Evolutionary conservation across 2,329 filamentous ascomycete species (phyloP).

Genomic region (Stromatinia cepivora): DNA sequence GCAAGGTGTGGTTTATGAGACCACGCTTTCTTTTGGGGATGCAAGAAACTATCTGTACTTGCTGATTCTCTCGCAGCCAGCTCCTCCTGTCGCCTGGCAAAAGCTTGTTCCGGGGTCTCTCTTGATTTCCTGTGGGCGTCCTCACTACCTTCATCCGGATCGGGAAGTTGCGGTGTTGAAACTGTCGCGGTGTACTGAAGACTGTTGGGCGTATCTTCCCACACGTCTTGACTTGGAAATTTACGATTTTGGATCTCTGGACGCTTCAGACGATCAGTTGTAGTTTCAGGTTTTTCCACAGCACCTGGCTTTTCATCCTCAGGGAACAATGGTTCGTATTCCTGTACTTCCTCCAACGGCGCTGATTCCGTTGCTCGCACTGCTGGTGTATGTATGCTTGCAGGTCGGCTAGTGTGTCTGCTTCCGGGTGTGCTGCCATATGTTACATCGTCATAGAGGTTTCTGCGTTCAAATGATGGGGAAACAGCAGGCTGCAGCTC

Average conservation of each 20-base stretch:
- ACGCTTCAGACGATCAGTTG: constrained; percentile 56
- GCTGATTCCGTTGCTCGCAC: constrained; percentile 54
- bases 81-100: constrained; percentile 66
- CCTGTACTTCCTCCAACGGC: constrained; percentile 82
- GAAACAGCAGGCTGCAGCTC: constrained; percentile 78
- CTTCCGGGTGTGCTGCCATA: constrained; percentile 48
- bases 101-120: constrained; percentile 59
- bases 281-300: constrained; percentile 51
- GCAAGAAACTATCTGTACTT: constrained; percentile 53
- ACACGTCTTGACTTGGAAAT: constrained; percentile 94
- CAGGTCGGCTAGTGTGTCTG: constrained; percentile 60
- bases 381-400: constrained; percentile 58
- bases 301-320: constrained; percentile 62
- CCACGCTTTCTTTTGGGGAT: constrained; percentile 53
- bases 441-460: constrained; percentile 57
- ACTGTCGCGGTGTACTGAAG: constrained; percentile 78
- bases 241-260: constrained; percentile 58
- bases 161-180: constrained; percentile 69
- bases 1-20: constrained; percentile 52
- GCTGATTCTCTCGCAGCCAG: constrained; percentile 58
- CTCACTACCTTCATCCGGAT: constrained; percentile 43
- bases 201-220: constrained; percentile 93
- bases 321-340: constrained; percentile 93
- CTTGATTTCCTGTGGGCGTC: constrained; percentile 20
- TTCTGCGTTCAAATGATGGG: constrained; percentile 65